phyloP scores from a whole-genome alignment of 2,329 filamentous ascomycete species.

The Waltergamsia citrina region DNA sequence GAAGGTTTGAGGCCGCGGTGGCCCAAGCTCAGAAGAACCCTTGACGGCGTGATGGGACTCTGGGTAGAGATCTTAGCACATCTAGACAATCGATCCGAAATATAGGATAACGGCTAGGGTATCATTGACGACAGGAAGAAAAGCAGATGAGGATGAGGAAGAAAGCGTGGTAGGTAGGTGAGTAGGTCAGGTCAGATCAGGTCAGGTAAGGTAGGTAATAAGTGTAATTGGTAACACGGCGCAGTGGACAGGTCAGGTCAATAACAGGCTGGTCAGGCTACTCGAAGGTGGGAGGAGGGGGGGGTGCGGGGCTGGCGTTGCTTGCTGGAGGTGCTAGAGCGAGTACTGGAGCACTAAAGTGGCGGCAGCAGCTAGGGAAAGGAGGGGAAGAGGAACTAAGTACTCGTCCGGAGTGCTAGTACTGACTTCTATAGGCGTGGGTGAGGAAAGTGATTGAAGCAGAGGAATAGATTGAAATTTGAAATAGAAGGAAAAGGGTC shows the following conservation, averaged over 20 bases:
- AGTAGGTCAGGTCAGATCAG: no score
- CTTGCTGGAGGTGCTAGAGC: background rate
- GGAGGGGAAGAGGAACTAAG: constrained; percentile 2
- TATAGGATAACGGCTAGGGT: constrained; percentile 1
- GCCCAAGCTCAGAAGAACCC: background rate
- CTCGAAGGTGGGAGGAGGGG: constrained; percentile 3
- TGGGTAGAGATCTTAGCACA: background rate
- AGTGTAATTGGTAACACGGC: constrained; percentile 5
- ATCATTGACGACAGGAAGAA: constrained; percentile 4
- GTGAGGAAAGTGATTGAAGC: no score
- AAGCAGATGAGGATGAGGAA: constrained; percentile 3
- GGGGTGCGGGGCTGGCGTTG: constrained; percentile 4
- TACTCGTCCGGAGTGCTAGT: background rate
- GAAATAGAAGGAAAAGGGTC: no score
- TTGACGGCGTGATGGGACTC: background rate
- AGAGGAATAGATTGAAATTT: no score
- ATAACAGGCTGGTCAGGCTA: no score
- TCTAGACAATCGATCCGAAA: background rate
- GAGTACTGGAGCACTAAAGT: background rate
- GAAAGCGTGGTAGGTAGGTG: constrained; percentile 4
- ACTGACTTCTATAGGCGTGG: no score
- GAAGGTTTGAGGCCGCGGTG: constrained; percentile 1
- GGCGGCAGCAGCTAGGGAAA: constrained; percentile 1
- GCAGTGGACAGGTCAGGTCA: no score
- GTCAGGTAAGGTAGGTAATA: no score